Percentiles rank a stretch among this genome's conserved stretches.
Evolutionary conservation across 2,329 filamentous ascomycete species (phyloP).

Genomic region (Fusarium austroafricanum): DNA sequence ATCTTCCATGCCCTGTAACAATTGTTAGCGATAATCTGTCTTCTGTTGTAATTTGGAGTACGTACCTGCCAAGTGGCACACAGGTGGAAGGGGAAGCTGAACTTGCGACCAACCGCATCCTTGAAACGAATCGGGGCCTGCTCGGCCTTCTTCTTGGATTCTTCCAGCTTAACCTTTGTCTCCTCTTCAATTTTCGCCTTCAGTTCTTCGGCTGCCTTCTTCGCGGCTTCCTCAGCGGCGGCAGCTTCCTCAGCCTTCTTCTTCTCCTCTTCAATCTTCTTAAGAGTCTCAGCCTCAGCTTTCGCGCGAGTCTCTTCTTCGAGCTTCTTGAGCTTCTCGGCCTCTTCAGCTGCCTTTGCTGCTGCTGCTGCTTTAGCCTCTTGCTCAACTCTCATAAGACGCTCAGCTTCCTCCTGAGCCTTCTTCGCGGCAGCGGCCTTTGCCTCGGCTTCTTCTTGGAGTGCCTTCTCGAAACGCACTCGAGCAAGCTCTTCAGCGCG

Average conservation of each 20-base stretch:
- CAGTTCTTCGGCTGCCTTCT: slow-evolving; percentile 69
- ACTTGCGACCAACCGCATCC: slow-evolving; percentile 90
- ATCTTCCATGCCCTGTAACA: slow-evolving; percentile 80
- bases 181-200: slow-evolving; percentile 68
- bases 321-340: slow-evolving; percentile 58
- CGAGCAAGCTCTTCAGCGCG: slow-evolving; percentile 62
- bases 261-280: slow-evolving; percentile 58
- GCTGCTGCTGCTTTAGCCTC: slow-evolving; percentile 57
- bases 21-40: slow-evolving; percentile 39
- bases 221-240: slow-evolving; percentile 62
- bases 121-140: slow-evolving; percentile 88
- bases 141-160: slow-evolving; percentile 64
- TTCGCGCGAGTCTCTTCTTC: slow-evolving; percentile 56
- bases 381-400: slow-evolving; percentile 52
- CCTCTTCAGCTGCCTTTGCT: slow-evolving; percentile 52
- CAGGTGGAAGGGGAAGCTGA: slow-evolving; percentile 88
- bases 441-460: slow-evolving; percentile 56
- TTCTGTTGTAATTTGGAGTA: slow-evolving; percentile 32
- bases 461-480: slow-evolving; percentile 55
- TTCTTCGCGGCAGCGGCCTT: slow-evolving; percentile 56
- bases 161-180: slow-evolving; percentile 61
- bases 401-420: slow-evolving; percentile 58
- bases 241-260: slow-evolving; percentile 54
- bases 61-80: slow-evolving; percentile 86
- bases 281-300: slow-evolving; percentile 52